These are phyloP conservation scores for Geosmithia morbida DNA, from an alignment of 2,329 filamentous ascomycete species.

Conservation along the genomic window DNA sequence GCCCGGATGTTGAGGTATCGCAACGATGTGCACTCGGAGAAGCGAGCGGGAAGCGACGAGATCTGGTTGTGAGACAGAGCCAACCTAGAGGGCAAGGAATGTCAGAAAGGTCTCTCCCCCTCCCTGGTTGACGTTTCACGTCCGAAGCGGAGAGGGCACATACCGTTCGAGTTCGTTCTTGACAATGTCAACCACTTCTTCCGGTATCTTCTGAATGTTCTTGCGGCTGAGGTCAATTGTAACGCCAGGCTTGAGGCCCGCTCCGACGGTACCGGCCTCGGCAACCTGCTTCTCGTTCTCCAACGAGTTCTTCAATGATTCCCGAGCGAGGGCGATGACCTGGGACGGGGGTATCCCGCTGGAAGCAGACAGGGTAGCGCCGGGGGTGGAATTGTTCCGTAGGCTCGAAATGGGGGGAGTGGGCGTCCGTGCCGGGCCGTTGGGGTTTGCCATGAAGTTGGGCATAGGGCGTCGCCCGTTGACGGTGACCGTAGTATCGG, in stretches of 20 bases:
- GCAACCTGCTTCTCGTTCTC: conserved; percentile 51
- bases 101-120: neutral
- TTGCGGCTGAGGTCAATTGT: conserved; percentile 69
- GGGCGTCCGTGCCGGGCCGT: conserved; percentile 17
- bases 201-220: conserved; percentile 55
- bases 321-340: conserved; percentile 49
- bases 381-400: conserved; percentile 17
- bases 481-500: conserved; percentile 19
- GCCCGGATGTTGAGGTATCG: conserved; percentile 71
- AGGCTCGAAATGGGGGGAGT: conserved; percentile 31
- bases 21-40: conserved; percentile 62
- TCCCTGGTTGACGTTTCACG: neutral
- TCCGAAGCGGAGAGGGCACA: conserved; percentile 5
- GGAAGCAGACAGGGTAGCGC: conserved; percentile 25
- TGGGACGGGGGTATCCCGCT: conserved; percentile 43
- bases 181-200: conserved; percentile 62
- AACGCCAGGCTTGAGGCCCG: conserved; percentile 51
- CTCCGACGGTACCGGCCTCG: conserved; percentile 43
- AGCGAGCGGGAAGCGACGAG: conserved; percentile 52
- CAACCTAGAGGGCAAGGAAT: conserved; percentile 31
- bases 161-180: conserved; percentile 62
- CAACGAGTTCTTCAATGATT: conserved; percentile 53
- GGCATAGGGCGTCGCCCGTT: conserved; percentile 20
- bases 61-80: conserved; percentile 72
- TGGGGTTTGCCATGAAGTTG: conserved; percentile 22